phyloP scores from a whole-genome alignment of 2,329 filamentous ascomycete genomes.

The Alternaria novae-zelandiae region DNA sequence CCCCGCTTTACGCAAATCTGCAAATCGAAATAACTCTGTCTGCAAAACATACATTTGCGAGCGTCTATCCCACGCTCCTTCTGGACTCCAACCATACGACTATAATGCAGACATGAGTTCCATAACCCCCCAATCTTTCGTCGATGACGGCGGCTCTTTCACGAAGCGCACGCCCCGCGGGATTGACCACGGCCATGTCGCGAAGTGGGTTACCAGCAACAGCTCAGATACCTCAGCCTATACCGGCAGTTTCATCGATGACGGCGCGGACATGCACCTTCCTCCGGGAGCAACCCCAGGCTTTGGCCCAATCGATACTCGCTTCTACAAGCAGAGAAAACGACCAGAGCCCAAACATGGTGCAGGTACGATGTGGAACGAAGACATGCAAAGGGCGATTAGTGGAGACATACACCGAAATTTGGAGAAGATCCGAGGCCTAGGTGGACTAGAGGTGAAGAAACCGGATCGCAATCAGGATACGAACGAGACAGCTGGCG shows the following conservation, averaged over 20 bases:
- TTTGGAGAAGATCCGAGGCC: slow-evolving; percentile 15
- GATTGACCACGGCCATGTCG: slow-evolving; percentile 6
- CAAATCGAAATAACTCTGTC: not conserved
- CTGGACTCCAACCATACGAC: not conserved
- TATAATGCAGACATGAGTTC: slow-evolving; percentile 16
- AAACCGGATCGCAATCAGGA: not conserved
- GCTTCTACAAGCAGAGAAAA: slow-evolving; percentile 22
- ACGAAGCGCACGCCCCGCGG: slow-evolving; percentile 18
- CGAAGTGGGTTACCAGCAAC: slow-evolving; percentile 17
- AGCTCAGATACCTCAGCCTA: slow-evolving; percentile 19
- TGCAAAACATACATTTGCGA: slow-evolving; percentile 1
- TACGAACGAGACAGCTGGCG: not conserved
- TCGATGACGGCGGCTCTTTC: slow-evolving; percentile 34
- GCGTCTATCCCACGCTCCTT: not conserved
- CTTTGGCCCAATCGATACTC: slow-evolving; percentile 22
- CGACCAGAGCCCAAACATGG: not conserved
- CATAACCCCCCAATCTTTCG: slow-evolving; percentile 23
- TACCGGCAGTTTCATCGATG: slow-evolving; percentile 38
- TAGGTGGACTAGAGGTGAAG: slow-evolving; percentile 15
- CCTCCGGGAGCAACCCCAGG: slow-evolving; percentile 1
- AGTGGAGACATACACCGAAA: slow-evolving; percentile 28
- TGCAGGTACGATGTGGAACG: slow-evolving; percentile 21
- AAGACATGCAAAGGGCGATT: slow-evolving; percentile 28
- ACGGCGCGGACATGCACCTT: slow-evolving; percentile 30
- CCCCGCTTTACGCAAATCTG: slow-evolving; percentile 1